Evolutionary conservation across 1,284 basidiomycete genomes (phyloP), one percentile per base, ranked within the genome.

Genomic region (Apiotrichum veenhuisii): DNA sequence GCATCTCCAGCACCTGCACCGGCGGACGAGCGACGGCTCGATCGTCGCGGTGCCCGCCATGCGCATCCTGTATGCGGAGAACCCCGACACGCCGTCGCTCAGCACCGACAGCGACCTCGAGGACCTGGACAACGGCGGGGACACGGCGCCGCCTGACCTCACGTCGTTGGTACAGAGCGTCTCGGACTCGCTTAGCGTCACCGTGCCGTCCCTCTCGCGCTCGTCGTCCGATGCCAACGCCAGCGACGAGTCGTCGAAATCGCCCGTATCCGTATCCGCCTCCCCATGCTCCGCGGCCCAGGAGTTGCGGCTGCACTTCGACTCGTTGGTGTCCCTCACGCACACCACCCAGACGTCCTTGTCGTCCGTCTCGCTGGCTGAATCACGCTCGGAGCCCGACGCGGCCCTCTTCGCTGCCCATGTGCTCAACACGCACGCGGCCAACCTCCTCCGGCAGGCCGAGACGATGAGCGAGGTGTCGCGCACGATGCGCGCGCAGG

Each of bases 401-500:
- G 43, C 65, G 0, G 61, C 66, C 0, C 54, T 70, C 0, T 57
- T 64, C 10, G 63, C 69, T 18, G 69, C 68, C 14, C 66, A 73
- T 36, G 52, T 73, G 15, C 63, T 73, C 10, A 65, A 57, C n/a
- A 58, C 64, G 1, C 71, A 73, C 27, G 71, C 68, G 17, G 47
- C 63, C 10, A 58, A 60, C 0, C 57, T 71, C 12, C 59, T 70
- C 44, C 59, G 58, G 2, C 66, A 70, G 14, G 67, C 68, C 15
- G 52, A 55, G 1, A 45, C 44, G 17, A 64, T 69, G 54, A 54
- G 41, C 9, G 63, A 67, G 8, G 50, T 58, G 8, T 58, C 62
- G 41, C 62, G 64, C 27, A 58, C 58, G 10, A 64, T 72, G 61
- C 44, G 54, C 7, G 59, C 54, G 9, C 62, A 71, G 59, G 69